Evolutionary conservation across 2,329 filamentous ascomycete species (phyloP).

Genomic region (Colletotrichum lindemuthianum): DNA sequence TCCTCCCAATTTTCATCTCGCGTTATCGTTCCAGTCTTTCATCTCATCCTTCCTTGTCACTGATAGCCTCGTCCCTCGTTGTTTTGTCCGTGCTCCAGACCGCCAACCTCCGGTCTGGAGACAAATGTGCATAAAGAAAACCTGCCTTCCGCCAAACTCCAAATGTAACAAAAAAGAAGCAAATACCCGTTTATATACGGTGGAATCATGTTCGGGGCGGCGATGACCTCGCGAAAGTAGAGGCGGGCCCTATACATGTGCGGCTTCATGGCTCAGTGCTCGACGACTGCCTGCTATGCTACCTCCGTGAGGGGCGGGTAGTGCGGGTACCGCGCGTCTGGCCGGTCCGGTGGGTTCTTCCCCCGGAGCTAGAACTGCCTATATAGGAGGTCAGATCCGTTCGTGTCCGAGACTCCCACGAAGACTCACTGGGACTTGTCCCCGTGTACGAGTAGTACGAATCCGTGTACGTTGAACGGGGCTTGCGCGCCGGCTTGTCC

Average conservation of each 20-base stretch:
- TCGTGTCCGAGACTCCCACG: conserved; percentile 33
- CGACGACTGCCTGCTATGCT: conserved; percentile 6
- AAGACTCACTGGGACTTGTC: conserved; percentile 62
- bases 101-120: neutral
- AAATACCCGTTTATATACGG: conserved; percentile 33
- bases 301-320: conserved; percentile 45
- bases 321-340: conserved; percentile 33
- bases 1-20: neutral
- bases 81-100: neutral
- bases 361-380: conserved; percentile 60
- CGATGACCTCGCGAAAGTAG: neutral
- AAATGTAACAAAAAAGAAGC: neutral
- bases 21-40: neutral
- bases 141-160: conserved; percentile 16
- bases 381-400: conserved; percentile 38
- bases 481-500: conserved; percentile 56
- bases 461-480: conserved; percentile 59
- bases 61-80: conserved; percentile 23
- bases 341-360: conserved; percentile 48
- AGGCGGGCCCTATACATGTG: conserved; percentile 6
- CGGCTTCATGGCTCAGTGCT: neutral
- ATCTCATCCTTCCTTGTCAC: conserved; percentile 30
- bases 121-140: too few species aligned
- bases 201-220: conserved; percentile 15
- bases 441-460: conserved; percentile 65